Percentiles rank a stretch among this genome's conserved stretches.
These are phyloP conservation scores for Dipteronia sinensis DNA, from an alignment of 345 rosid genomes.

Conservation along the genomic window DNA sequence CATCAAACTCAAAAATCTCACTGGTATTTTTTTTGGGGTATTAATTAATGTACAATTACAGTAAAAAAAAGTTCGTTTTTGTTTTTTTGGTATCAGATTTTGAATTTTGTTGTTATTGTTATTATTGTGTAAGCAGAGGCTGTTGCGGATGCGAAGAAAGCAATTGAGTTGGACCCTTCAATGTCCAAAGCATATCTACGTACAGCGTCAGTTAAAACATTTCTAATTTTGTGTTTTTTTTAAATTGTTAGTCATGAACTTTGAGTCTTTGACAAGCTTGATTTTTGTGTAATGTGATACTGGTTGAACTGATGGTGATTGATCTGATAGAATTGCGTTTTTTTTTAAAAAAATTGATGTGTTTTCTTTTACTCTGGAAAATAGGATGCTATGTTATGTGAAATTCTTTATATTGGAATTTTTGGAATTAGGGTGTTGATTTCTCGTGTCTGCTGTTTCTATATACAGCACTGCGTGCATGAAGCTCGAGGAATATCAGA, in stretches of 20 bases:
- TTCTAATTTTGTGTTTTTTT: too few relatives aligned
- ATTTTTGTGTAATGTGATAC: not conserved
- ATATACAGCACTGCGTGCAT: slow-evolving; percentile 72
- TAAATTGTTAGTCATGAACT: not conserved
- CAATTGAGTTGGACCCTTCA: slow-evolving; percentile 70
- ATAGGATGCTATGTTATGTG: not conserved
- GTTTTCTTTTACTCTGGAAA: not conserved
- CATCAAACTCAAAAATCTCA: slow-evolving; percentile 57
- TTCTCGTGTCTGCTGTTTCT: not conserved
- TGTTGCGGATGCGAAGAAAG: slow-evolving; percentile 76
- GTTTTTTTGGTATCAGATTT: not conserved
- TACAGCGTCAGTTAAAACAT: slow-evolving; percentile 61
- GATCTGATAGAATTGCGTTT: not conserved
- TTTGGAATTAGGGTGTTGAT: not conserved
- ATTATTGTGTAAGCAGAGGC: slow-evolving; percentile 57
- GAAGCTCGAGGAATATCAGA: slow-evolving; percentile 85
- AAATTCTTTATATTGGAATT: not conserved
- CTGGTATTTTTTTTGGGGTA: slow-evolving; percentile 12
- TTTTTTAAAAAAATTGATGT: not conserved
- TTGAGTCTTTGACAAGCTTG: not conserved
- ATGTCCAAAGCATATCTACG: slow-evolving; percentile 80
- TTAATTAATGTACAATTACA: not conserved
- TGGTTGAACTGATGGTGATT: not conserved
- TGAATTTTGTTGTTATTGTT: not conserved
- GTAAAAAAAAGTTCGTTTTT: too few relatives aligned